These are phyloP conservation scores for Xylaria sp. DNA, from an alignment of 2,329 filamentous ascomycete species.

Conservation along the genomic window DNA sequence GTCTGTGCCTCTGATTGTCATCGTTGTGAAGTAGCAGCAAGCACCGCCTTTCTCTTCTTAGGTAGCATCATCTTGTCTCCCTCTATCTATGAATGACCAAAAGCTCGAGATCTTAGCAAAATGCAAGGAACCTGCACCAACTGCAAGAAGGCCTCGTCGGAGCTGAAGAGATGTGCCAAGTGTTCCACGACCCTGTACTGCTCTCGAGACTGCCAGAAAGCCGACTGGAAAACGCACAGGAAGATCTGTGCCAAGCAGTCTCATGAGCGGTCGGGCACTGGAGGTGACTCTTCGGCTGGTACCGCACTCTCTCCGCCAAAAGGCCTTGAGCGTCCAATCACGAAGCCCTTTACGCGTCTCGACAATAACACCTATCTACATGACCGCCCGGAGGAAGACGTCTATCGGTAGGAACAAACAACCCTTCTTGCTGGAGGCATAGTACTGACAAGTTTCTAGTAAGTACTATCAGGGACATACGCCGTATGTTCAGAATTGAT, in stretches of 20 bases:
- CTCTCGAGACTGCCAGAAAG: constrained; percentile 39
- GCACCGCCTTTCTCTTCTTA: not conserved
- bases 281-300: not conserved
- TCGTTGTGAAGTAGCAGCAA: not conserved
- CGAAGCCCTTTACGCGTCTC: constrained; percentile 36
- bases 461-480: not conserved
- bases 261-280: constrained; percentile 1
- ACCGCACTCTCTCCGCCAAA: constrained; percentile 29
- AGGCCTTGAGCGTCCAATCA: constrained; percentile 32
- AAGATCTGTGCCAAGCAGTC: constrained; percentile 36
- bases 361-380: constrained; percentile 35
- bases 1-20: not conserved
- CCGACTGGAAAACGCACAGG: constrained; percentile 41
- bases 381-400: constrained; percentile 36
- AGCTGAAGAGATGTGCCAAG: constrained; percentile 40
- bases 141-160: constrained; percentile 36
- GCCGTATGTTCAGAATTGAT: not conserved
- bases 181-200: constrained; percentile 39
- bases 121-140: constrained; percentile 35
- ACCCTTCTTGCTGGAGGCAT: not conserved
- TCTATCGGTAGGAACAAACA: constrained; percentile 31
- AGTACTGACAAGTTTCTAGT: constrained; percentile 18
- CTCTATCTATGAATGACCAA: too few species aligned
- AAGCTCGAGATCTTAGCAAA: not conserved
- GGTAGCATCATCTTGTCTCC: not conserved